These are phyloP conservation scores for Liriodendron chinense DNA, from an alignment of 164 flowering plant species.

Conservation along the genomic window DNA sequence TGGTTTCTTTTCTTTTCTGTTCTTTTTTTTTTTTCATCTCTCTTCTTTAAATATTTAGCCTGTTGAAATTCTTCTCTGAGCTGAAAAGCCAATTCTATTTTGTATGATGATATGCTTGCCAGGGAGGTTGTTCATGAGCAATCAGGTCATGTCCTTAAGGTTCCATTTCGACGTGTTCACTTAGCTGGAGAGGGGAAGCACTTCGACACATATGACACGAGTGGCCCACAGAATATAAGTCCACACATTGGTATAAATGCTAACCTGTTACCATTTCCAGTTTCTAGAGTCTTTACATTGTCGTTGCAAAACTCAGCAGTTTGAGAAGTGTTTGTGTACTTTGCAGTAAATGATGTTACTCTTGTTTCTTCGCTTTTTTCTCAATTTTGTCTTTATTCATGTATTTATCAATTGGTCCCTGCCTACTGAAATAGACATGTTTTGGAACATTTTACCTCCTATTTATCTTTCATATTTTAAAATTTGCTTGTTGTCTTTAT, in stretches of 20 bases:
- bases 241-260: constrained; percentile 68
- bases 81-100: too few relatives aligned
- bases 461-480: too few relatives aligned
- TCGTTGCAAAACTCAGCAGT: background rate
- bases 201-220: constrained; percentile 94
- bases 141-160: constrained; percentile 80
- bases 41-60: too few relatives aligned
- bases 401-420: too few relatives aligned
- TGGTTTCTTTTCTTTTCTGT: too few relatives aligned
- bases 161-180: constrained; percentile 91
- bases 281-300: background rate
- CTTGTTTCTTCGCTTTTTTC: too few relatives aligned
- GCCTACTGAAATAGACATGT: too few relatives aligned
- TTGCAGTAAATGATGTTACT: too few relatives aligned
- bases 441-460: too few relatives aligned
- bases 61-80: background rate
- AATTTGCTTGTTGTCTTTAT: too few relatives aligned
- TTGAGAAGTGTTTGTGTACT: background rate
- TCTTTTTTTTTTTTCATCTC: too few relatives aligned
- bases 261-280: background rate
- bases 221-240: constrained; percentile 86
- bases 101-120: constrained; percentile 18
- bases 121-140: constrained; percentile 91
- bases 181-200: constrained; percentile 71
- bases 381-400: too few relatives aligned